These are phyloP conservation scores for Blastocystis sp. DNA, from an alignment of 352 stramenopile genomes.

Conservation along the genomic window DNA sequence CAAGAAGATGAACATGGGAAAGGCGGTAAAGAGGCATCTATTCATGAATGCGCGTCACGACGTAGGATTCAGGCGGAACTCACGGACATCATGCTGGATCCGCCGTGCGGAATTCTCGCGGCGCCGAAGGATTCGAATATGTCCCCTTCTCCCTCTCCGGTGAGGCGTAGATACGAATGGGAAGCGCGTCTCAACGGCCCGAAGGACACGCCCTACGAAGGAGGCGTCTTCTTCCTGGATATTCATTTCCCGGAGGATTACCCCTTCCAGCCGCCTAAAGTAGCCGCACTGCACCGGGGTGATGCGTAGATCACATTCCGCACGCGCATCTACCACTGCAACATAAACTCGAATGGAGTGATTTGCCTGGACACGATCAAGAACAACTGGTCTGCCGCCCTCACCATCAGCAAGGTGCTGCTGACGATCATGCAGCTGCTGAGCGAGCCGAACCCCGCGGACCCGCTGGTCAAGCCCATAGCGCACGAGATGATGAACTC, in stretches of 20 bases:
- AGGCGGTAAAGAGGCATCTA: constrained; percentile 38
- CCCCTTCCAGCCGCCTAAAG: constrained; percentile 90
- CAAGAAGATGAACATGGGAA: constrained; percentile 28
- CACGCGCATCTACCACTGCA: constrained; percentile 93
- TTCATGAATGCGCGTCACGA: not conserved
- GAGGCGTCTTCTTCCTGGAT: constrained; percentile 91
- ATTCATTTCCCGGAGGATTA: constrained; percentile 93
- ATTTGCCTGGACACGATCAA: constrained; percentile 96
- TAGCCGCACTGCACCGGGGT: constrained; percentile 71
- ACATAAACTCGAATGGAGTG: constrained; percentile 93
- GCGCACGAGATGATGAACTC: constrained; percentile 67
- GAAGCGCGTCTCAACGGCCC: constrained; percentile 89
- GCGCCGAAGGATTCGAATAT: constrained; percentile 67
- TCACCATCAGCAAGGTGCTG: constrained; percentile 86
- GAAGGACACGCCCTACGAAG: constrained; percentile 88
- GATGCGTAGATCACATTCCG: constrained; percentile 76
- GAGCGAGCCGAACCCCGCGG: constrained; percentile 81
- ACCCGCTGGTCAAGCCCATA: constrained; percentile 71
- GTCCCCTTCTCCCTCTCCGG: not conserved
- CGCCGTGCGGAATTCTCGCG: constrained; percentile 59
- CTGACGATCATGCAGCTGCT: constrained; percentile 86
- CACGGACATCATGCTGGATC: constrained; percentile 54
- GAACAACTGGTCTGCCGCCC: constrained; percentile 91
- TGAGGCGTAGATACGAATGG: constrained; percentile 78
- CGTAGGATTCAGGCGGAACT: constrained; percentile 69